These are phyloP conservation scores for Zalaria obscura DNA, from an alignment of 2,329 filamentous ascomycete species.

Conservation along the genomic window DNA sequence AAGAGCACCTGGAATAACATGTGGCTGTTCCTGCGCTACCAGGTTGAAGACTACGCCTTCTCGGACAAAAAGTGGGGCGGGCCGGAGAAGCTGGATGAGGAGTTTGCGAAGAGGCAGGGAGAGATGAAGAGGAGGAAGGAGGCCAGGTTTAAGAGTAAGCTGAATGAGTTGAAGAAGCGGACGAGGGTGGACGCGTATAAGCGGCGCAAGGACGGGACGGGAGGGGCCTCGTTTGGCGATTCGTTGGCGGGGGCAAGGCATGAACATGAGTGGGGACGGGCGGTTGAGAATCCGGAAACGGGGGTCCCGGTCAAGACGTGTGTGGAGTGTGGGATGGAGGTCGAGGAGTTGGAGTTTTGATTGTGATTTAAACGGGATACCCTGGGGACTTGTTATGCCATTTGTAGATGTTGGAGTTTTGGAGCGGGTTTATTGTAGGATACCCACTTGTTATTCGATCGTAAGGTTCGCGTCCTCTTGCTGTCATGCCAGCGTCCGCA, in stretches of 20 bases:
- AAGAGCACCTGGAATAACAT: constrained; percentile 96
- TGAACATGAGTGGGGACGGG: constrained; percentile 70
- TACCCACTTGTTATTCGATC: too few relatives aligned
- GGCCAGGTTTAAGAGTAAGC: constrained; percentile 78
- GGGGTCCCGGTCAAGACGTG: constrained; percentile 70
- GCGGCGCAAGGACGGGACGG: constrained; percentile 44
- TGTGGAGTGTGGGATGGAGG: constrained; percentile 52
- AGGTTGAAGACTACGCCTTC: constrained; percentile 90
- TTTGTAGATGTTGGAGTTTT: too few relatives aligned
- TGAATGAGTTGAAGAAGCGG: constrained; percentile 82
- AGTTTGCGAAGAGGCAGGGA: constrained; percentile 65
- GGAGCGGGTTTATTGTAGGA: too few relatives aligned
- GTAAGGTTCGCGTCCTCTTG: too few relatives aligned
- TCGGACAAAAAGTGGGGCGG: constrained; percentile 76
- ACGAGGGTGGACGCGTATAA: constrained; percentile 85
- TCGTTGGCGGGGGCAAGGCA: constrained; percentile 55
- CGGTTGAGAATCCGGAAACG: constrained; percentile 43
- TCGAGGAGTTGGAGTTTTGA: constrained; percentile 51
- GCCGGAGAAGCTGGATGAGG: constrained; percentile 68
- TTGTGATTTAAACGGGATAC: neutral
- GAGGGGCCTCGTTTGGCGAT: constrained; percentile 56
- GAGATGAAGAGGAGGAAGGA: constrained; percentile 81
- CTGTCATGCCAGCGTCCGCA: too few relatives aligned
- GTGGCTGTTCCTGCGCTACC: constrained; percentile 89
- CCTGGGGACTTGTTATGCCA: too few relatives aligned